Base-by-base conservation (phyloP, 31 red algal genomes). In the Asparagopsis taxiformis region DNA sequence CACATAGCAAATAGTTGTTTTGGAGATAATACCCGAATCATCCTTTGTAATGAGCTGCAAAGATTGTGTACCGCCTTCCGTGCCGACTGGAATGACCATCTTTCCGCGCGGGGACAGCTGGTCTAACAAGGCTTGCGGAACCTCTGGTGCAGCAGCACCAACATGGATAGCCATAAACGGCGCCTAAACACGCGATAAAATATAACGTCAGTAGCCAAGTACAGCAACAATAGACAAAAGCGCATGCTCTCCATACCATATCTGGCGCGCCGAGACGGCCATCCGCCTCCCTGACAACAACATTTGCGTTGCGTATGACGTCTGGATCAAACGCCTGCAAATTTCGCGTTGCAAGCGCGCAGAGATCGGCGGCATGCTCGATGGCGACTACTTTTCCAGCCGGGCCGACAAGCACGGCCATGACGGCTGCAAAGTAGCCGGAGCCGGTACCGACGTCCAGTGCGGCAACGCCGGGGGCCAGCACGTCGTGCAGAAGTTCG, bases 161-260 rank as follows among this genome's bases (percentile, higher is more conserved):
- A 97, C 93, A 44, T 92, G 88, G 70, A 97, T 97, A 34, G 83
- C 82, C 10, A 72, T 50, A 49, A 77, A 95, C 31, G 87, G 87
- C 0, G 87, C 92, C 46, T 91, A n/a, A n/a, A n/a, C n/a, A n/a
- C n/a, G n/a, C n/a, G n/a, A n/a, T n/a, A n/a, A n/a, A n/a, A n/a
- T n/a, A n/a, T n/a, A n/a, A n/a, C n/a, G n/a, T n/a, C n/a, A n/a
- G n/a, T n/a, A n/a, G n/a, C n/a, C n/a, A n/a, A n/a, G n/a, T n/a
- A n/a, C n/a, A n/a, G n/a, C n/a, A n/a, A n/a, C n/a, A n/a, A n/a
- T n/a, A n/a, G n/a, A n/a, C n/a, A n/a, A n/a, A n/a, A n/a, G n/a
- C n/a, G n/a, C n/a, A n/a, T n/a, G n/a, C n/a, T n/a, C n/a, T 52
- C 66, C 72, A 25, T 60, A 71, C 68, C 41, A 62, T 75, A 23